Conservation (phyloP, 495 filamentous ascomycete species). For the Ramalina intermedia region DNA sequence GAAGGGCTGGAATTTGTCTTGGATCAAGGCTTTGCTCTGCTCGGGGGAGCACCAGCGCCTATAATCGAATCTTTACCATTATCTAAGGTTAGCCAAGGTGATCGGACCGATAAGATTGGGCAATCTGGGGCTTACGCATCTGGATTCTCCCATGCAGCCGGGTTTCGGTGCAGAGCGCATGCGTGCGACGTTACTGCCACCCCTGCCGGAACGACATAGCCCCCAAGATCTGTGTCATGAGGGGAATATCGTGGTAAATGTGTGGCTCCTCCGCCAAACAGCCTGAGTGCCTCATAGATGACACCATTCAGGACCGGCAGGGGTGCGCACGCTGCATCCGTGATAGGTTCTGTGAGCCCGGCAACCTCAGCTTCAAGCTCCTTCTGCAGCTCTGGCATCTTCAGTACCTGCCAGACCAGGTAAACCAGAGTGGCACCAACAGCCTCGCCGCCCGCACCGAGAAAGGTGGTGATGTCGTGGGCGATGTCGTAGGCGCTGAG, state of each 20-base stretch:
- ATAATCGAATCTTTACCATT: conserved; percentile 3
- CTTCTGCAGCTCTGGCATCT: conserved; percentile 7
- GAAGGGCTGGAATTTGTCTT: conserved; percentile 8
- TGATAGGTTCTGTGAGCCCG: not conserved
- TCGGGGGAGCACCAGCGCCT: conserved; percentile 1
- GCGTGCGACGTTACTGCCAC: conserved; percentile 2
- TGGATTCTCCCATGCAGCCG: conserved; percentile 5
- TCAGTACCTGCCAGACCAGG: conserved; percentile 6
- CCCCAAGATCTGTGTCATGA: not conserved
- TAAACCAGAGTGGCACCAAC: conserved; percentile 1
- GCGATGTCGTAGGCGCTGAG: conserved; percentile 7
- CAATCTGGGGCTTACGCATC: not conserved
- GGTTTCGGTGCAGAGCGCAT: conserved; percentile 6
- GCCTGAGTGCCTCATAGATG: conserved; percentile 4
- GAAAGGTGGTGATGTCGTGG: conserved; percentile 5
- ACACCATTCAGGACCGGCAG: conserved; percentile 5
- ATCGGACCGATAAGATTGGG: not conserved
- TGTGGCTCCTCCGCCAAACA: conserved; percentile 3
- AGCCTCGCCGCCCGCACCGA: conserved; percentile 3
- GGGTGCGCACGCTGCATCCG: not conserved
- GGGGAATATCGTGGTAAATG: conserved; percentile 1
- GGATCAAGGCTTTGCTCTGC: conserved; percentile 1
- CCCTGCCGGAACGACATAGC: conserved; percentile 4
- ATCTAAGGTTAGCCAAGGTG: not conserved
- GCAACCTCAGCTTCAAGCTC: conserved; percentile 7